Base-by-base conservation (phyloP, 108 stramenopile species). In the Nitzschia putrida region DNA sequence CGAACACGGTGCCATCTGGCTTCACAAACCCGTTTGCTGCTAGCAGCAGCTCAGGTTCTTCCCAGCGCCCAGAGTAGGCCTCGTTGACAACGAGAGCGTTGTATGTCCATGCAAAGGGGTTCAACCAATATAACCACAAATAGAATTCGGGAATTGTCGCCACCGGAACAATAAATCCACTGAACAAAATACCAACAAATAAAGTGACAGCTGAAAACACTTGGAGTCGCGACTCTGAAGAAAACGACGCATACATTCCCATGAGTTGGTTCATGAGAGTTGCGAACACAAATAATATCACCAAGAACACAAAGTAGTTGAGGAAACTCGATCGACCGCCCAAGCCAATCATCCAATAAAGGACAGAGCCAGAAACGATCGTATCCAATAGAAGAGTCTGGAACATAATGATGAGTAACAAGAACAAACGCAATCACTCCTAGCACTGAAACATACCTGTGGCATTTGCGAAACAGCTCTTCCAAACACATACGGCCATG, bases 271-370 rank as follows among this genome's bases (percentile, higher is more conserved):
- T 68, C 77, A 78, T 82, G 37, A 77, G 54, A 23, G 77, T 22
- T 29, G 76, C 54, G 65, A 83, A 76, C 7, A 23, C 61, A 55
- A 78, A 66, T 20, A 87, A 61, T 39, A 80, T 64, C 0, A 52
- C 26, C 34, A 74, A 37, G 53, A 68, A 77, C 34, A 72, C 38
- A 45, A 78, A 65, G 24, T 53, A 78, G 21, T 80, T 80, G 8
- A 52, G 23, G 9, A 68, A 55, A 11, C 38, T 45, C 14, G 37
- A 20, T 39, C 76, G 53, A 25, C 44, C 61, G 0, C 55, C 82
- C 49, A 88, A 71, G 14, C 86, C 86, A 57, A 84, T 68, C 49
- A 84, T 85, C 53, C 68, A 85, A 64, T 88, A 88, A 25, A 88
- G 69, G 22, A 82, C 65, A 16, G 80, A 57, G 3, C 83, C 86